These are phyloP conservation scores for Larix sibirica DNA, from an alignment of 83 land plant genomes.

Conservation along the genomic window DNA sequence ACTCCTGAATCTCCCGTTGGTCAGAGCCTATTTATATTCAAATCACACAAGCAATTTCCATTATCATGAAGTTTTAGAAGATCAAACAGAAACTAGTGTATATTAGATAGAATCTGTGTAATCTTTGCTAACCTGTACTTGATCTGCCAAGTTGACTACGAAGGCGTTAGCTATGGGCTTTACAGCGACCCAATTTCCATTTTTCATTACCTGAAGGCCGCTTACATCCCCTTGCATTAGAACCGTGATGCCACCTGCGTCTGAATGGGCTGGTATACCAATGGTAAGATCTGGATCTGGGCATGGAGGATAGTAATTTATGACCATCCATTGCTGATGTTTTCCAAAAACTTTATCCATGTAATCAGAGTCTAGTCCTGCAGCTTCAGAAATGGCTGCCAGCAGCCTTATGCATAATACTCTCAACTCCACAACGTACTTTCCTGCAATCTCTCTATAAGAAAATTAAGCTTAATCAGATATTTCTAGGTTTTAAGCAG, in stretches of 20 bases:
- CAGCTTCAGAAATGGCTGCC: slow-evolving; percentile 26
- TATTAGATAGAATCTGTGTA: not conserved
- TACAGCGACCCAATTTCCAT: slow-evolving; percentile 28
- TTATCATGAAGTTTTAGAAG: not conserved
- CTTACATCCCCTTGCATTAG: slow-evolving; percentile 26
- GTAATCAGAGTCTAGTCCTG: slow-evolving; percentile 21
- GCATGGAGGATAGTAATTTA: slow-evolving; percentile 43
- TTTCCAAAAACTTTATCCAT: slow-evolving; percentile 17
- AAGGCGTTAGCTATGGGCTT: slow-evolving; percentile 34
- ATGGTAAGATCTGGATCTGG: slow-evolving; percentile 39
- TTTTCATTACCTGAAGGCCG: slow-evolving; percentile 35
- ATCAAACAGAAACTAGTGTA: not conserved
- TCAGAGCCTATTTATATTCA: not conserved
- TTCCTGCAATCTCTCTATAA: slow-evolving; percentile 24
- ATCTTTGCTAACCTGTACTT: slow-evolving; percentile 25
- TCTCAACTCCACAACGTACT: slow-evolving; percentile 17
- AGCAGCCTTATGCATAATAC: slow-evolving; percentile 16
- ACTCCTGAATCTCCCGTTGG: slow-evolving; percentile 31
- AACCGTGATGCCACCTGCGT: slow-evolving; percentile 27
- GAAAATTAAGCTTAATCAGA: not conserved
- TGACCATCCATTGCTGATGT: not conserved
- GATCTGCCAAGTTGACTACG: slow-evolving; percentile 32
- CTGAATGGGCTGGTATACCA: slow-evolving; percentile 32
- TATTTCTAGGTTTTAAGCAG: slow-evolving; percentile 13
- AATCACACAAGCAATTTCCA: slow-evolving; percentile 12